A percentile compares a stretch with the other conserved stretches of the same genome.
Evolutionary conservation across 2,329 filamentous ascomycete genomes (phyloP).

Genomic region (Ceratocystis cubensis): DNA sequence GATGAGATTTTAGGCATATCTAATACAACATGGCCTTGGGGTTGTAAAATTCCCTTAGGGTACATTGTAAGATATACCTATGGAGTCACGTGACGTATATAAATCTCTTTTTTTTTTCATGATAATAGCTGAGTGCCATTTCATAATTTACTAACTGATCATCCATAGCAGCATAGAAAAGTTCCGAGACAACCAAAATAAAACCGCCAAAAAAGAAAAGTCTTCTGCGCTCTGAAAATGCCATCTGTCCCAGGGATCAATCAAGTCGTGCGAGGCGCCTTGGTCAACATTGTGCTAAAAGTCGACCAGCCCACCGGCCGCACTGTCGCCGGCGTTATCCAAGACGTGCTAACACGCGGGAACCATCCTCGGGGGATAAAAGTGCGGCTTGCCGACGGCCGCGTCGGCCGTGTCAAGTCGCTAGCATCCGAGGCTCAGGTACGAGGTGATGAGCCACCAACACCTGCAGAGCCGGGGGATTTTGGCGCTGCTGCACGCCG

Average conservation of each 20-base stretch:
- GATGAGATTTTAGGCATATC: too few species aligned
- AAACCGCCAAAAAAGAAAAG: background rate
- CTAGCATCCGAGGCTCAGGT: constrained; percentile 31
- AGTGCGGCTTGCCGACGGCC: constrained; percentile 57
- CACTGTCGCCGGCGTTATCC: constrained; percentile 54
- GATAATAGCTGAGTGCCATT: too few species aligned
- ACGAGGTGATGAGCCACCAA: constrained; percentile 20
- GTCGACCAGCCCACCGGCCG: constrained; percentile 61
- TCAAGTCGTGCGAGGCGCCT: constrained; percentile 47
- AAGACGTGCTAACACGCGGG: constrained; percentile 56
- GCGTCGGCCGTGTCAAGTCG: constrained; percentile 61
- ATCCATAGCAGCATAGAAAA: background rate
- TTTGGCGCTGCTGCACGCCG: background rate
- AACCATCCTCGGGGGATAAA: constrained; percentile 71
- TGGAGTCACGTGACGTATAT: too few species aligned
- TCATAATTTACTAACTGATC: too few species aligned
- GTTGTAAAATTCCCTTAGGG: too few species aligned
- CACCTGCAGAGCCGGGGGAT: constrained; percentile 17
- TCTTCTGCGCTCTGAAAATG: constrained; percentile 18
- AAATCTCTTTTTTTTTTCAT: too few species aligned
- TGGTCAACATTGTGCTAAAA: constrained; percentile 63
- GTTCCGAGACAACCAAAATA: background rate
- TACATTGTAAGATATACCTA: too few species aligned
- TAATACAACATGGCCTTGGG: too few species aligned
- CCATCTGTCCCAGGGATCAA: constrained; percentile 34